These are phyloP conservation scores for Paradendryphiella salina DNA, from an alignment of 2,329 filamentous ascomycete species.

Conservation along the genomic window DNA sequence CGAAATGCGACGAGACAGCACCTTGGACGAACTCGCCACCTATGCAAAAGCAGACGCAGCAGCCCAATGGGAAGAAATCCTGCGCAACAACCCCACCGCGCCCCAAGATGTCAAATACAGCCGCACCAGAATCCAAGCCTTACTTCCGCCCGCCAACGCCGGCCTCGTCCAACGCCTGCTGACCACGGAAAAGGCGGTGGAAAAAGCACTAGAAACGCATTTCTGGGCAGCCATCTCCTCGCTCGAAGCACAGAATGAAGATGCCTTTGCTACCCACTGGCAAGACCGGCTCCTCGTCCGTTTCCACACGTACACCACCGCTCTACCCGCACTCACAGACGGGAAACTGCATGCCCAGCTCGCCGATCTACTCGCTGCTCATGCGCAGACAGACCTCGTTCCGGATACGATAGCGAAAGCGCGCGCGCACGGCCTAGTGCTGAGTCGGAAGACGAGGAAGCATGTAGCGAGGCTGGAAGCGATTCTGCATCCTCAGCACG, in stretches of 20 bases:
- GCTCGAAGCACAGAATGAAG: constrained; percentile 37
- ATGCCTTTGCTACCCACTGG: constrained; percentile 41
- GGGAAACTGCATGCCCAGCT: constrained; percentile 42
- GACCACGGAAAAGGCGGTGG: constrained; percentile 22
- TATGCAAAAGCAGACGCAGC: constrained; percentile 26
- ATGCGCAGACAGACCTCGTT: constrained; percentile 41
- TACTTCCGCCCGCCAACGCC: constrained; percentile 5
- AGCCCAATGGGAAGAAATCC: constrained; percentile 26
- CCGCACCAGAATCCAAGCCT: constrained; percentile 19
- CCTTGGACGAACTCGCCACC: constrained; percentile 20
- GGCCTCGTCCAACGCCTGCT: constrained; percentile 19
- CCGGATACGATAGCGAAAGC: constrained; percentile 40
- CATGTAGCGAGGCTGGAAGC: constrained; percentile 36
- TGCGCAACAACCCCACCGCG: constrained; percentile 19
- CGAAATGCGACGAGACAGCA: constrained; percentile 6
- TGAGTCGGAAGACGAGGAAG: constrained; percentile 39
- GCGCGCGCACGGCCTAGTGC: constrained; percentile 33
- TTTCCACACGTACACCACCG: constrained; percentile 32
- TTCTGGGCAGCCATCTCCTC: constrained; percentile 32
- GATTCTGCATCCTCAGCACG: constrained; percentile 22
- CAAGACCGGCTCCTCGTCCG: constrained; percentile 35
- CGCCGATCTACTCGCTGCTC: constrained; percentile 34
- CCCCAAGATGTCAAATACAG: constrained; percentile 30
- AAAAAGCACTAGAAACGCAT: constrained; percentile 26
- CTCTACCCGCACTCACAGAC: constrained; percentile 30